phyloP scores from a whole-genome alignment of 2,329 filamentous ascomycete species.

The Chaetomiaceae sp. region DNA sequence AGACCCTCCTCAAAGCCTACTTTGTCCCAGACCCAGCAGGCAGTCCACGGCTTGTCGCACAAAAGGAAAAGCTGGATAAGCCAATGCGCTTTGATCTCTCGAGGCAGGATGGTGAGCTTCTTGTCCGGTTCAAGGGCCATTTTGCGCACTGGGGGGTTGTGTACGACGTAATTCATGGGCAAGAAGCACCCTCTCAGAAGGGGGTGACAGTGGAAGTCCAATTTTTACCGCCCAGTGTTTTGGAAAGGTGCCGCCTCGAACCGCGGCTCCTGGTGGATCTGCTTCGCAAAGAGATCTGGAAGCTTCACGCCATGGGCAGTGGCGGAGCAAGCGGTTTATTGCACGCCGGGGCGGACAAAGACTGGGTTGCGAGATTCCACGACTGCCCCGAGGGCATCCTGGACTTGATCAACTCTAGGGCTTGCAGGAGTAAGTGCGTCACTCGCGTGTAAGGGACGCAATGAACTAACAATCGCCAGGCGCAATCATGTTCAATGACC shows the following conservation, averaged over 20 bases:
- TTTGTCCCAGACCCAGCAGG: constrained; percentile 33
- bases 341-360: constrained; percentile 14
- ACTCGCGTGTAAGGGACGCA: background rate
- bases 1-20: constrained; percentile 59
- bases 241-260: constrained; percentile 69
- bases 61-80: constrained; percentile 41
- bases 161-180: constrained; percentile 42
- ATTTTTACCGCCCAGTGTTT: constrained; percentile 65
- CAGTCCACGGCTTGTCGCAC: constrained; percentile 13
- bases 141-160: constrained; percentile 73
- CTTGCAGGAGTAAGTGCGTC: constrained; percentile 59
- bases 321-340: background rate
- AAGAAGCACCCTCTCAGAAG: background rate
- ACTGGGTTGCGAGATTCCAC: constrained; percentile 61
- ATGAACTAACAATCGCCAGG: constrained; percentile 31
- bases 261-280: constrained; percentile 69
- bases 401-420: constrained; percentile 70
- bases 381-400: constrained; percentile 71
- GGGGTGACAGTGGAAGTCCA: constrained; percentile 16
- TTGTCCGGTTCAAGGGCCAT: constrained; percentile 49
- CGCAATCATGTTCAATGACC: constrained; percentile 84
- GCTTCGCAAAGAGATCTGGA: constrained; percentile 71
- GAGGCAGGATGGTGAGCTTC: constrained; percentile 53
- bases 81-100: constrained; percentile 64
- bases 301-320: constrained; percentile 46